Evolutionary conservation across 2,329 filamentous ascomycete genomes (phyloP).

Genomic region (Microcera coccophila): DNA sequence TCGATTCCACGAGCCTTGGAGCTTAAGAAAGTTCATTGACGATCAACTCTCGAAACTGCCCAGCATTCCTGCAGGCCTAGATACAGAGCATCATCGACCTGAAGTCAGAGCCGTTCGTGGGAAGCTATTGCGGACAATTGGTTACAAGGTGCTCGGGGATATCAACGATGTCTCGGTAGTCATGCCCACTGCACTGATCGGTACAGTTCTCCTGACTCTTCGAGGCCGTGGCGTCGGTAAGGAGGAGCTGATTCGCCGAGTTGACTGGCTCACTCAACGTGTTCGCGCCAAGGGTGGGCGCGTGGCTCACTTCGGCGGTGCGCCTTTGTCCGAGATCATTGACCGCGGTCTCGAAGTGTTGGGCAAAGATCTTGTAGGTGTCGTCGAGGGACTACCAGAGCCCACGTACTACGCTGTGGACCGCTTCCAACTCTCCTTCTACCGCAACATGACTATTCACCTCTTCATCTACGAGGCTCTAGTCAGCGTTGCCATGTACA

Average conservation of each 20-base stretch:
- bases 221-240: constrained; percentile 89
- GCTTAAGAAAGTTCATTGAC: constrained; percentile 73
- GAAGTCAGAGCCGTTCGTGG: constrained; percentile 56
- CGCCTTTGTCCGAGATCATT: constrained; percentile 75
- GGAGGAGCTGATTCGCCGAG: constrained; percentile 74
- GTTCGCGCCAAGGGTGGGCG: constrained; percentile 83
- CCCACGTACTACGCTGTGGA: constrained; percentile 94
- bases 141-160: constrained; percentile 87
- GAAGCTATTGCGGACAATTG: constrained; percentile 77
- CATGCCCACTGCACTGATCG: constrained; percentile 95
- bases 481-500: constrained; percentile 88
- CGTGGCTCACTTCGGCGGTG: constrained; percentile 86
- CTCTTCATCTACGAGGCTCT: constrained; percentile 92
- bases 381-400: constrained; percentile 75
- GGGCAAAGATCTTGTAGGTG: constrained; percentile 81
- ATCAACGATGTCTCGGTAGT: constrained; percentile 96
- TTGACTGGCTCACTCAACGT: constrained; percentile 83
- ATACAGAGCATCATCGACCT: constrained; percentile 44
- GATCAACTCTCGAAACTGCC: constrained; percentile 63
- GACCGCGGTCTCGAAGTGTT: constrained; percentile 88
- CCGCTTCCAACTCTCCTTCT: constrained; percentile 94
- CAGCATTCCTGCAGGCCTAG: constrained; percentile 37
- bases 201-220: constrained; percentile 86
- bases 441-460: constrained; percentile 99
- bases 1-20: constrained; percentile 96